These are phyloP conservation scores for Claviceps quebecensis DNA, from an alignment of 2,329 filamentous ascomycete genomes.

Conservation along the genomic window DNA sequence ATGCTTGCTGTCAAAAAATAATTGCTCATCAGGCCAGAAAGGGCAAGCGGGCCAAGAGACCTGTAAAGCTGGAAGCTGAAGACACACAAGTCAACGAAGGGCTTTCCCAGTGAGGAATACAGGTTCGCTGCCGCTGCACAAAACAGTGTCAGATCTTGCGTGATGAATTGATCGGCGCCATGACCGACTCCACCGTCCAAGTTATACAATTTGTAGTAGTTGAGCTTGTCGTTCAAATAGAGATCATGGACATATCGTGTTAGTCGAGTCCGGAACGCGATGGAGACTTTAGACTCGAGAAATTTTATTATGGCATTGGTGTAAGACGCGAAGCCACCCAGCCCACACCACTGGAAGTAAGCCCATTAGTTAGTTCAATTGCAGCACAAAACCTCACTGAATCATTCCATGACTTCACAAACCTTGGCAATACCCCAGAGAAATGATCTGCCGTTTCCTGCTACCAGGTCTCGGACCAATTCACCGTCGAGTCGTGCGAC, in stretches of 20 bases:
- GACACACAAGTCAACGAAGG: constrained; percentile 88
- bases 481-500: constrained; percentile 89
- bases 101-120: constrained; percentile 95
- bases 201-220: constrained; percentile 92
- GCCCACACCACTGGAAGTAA: constrained; percentile 60
- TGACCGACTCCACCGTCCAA: constrained; percentile 86
- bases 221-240: constrained; percentile 86
- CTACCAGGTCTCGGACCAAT: constrained; percentile 92
- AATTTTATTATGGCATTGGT: constrained; percentile 99
- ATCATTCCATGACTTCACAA: constrained; percentile 9
- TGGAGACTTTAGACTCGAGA: constrained; percentile 93
- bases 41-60: constrained; percentile 74
- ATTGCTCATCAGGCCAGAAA: constrained; percentile 76
- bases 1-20: constrained; percentile 92
- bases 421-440: constrained; percentile 75
- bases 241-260: constrained; percentile 96
- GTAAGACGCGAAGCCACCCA: constrained; percentile 87
- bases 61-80: constrained; percentile 97
- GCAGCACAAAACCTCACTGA: no score
- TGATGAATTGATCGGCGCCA: constrained; percentile 92
- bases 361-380: neutral
- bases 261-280: constrained; percentile 87
- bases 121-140: constrained; percentile 83
- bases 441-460: constrained; percentile 79
- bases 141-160: constrained; percentile 89